Base-by-base conservation (phyloP, 306 rosid genomes). In the Vachellia collinsii region DNA sequence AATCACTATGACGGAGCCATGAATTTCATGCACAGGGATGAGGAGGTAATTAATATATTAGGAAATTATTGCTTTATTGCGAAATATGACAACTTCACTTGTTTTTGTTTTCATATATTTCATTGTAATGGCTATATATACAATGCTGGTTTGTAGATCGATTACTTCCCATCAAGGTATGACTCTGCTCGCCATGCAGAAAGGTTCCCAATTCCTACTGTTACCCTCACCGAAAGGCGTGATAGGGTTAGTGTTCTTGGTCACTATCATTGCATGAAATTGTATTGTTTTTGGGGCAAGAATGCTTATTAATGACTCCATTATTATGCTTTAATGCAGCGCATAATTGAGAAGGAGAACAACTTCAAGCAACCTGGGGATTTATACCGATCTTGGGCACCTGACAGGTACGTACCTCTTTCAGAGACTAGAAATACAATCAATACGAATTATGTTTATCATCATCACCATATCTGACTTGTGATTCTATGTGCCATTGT, bases 331-430 rank as follows among this genome's bases (percentile, higher is more conserved):
- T 79, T 51, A 2, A 81, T 83, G 90, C 91, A 94, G 98, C 36
- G 82, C 78, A 94, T n/a, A n/a, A n/a, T n/a, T n/a, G n/a, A n/a
- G n/a, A n/a, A n/a, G n/a, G n/a, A n/a, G n/a, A n/a, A n/a, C 20
- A 82, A 92, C 94, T 94, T 94, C 82, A 94, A 92, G 91, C 89
- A 94, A 80, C 89, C 98, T 4, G 98, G 97, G 76, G 97, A 92
- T 87, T 89, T 97, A 90, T 94, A 90, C 94, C 83, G 98, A 72
- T 83, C 98, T 70, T 91, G 86, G 88, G 81, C 89, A 44, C 85
- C 95, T 19, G 98, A 94, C 89, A 92, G 97, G 98, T 92, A 53
- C 51, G 12, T 16, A 51, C 83, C 79, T 29, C 75, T 47, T 23
- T 25, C n/a, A 11, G 58, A 62, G 47, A 85, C 65, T 66, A 56